phyloP scores from a whole-genome alignment of 2,329 filamentous ascomycete species.

The Epichloe uncinata region DNA sequence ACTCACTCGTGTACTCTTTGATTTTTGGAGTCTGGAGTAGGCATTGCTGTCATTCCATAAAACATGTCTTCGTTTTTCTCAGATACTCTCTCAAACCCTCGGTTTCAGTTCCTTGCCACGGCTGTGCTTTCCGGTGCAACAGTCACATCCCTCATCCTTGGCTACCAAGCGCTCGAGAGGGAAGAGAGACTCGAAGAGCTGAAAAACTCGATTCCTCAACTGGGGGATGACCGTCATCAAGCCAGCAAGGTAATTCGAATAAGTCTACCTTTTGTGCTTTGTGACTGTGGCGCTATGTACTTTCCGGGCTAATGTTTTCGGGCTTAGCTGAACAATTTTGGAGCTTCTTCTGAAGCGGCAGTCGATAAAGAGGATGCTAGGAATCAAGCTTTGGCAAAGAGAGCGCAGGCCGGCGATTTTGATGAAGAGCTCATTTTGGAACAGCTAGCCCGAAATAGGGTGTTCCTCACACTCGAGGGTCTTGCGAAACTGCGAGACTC shows the following conservation, averaged over 20 bases:
- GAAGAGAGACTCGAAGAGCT: constrained; percentile 40
- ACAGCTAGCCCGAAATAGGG: constrained; percentile 83
- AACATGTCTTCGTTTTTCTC: constrained; percentile 31
- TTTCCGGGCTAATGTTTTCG: neutral
- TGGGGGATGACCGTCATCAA: constrained; percentile 9
- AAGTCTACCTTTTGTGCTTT: neutral
- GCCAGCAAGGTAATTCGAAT: constrained; percentile 10
- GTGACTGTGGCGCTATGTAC: neutral
- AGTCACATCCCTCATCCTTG: constrained; percentile 46
- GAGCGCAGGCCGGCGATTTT: constrained; percentile 50
- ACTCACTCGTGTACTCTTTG: neutral
- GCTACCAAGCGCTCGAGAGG: constrained; percentile 46
- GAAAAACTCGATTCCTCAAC: constrained; percentile 44
- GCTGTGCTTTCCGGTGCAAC: constrained; percentile 52
- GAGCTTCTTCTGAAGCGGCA: constrained; percentile 33
- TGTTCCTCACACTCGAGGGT: constrained; percentile 76
- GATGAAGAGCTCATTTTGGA: constrained; percentile 79
- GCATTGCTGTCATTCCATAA: constrained; percentile 8
- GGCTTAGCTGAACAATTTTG: constrained; percentile 46
- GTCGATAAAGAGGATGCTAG: constrained; percentile 48
- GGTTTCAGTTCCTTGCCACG: constrained; percentile 54
- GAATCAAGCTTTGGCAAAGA: constrained; percentile 42
- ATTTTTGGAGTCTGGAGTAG: neutral
- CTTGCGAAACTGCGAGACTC: constrained; percentile 65
- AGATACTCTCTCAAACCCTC: constrained; percentile 30